phyloP scores from a whole-genome alignment of 805 yeast genomes.

The Spathaspora arborariae region DNA sequence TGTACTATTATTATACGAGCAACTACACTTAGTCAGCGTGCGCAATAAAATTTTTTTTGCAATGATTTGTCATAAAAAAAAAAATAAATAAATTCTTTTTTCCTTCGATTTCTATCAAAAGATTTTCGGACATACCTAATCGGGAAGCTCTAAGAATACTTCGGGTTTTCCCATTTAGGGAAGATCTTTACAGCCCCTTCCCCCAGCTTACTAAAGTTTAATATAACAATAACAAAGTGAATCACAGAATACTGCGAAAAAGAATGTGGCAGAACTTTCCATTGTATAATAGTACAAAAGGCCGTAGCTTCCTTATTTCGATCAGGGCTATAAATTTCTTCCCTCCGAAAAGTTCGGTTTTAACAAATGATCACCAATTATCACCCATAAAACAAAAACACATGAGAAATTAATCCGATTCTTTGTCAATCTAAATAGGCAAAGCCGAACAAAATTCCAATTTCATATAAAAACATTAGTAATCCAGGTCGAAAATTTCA shows the following conservation, averaged over 20 bases:
- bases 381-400: background rate
- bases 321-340: background rate
- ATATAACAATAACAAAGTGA: background rate
- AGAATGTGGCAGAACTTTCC: background rate
- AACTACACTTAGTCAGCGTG: background rate
- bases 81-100: background rate
- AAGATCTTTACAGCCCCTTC: background rate
- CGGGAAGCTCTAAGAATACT: background rate
- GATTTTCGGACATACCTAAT: background rate
- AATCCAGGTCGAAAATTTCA: background rate
- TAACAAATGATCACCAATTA: background rate
- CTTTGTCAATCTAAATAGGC: background rate
- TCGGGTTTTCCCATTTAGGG: background rate
- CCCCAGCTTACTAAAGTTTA: background rate
- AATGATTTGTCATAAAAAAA: background rate
- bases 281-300: too few species aligned
- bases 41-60: background rate
- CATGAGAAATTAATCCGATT: too few species aligned
- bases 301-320: background rate
- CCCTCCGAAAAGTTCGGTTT: background rate
- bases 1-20: background rate
- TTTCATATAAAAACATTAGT: background rate
- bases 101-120: too few species aligned
- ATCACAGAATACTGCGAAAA: background rate
- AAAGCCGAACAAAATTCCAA: background rate